A percentile compares a stretch with the other conserved stretches of the same genome.
Evolutionary conservation across 1,284 basidiomycete species (phyloP).

Genomic region (Fistulina hepatica): DNA sequence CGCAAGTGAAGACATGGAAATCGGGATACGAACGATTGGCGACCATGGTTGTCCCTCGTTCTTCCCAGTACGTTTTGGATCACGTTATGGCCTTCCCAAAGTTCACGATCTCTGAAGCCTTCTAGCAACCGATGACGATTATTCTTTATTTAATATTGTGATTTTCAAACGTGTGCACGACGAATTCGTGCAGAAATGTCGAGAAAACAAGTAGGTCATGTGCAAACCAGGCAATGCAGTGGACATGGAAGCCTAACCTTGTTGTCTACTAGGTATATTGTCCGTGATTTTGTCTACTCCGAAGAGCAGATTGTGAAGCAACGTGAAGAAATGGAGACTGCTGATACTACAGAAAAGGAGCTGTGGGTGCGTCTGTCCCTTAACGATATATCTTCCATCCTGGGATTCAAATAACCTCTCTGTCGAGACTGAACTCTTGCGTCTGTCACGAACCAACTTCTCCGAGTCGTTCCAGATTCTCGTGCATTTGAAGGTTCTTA

Average conservation of each 20-base stretch:
- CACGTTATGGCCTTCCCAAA: background rate
- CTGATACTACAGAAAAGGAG: conserved; percentile 88
- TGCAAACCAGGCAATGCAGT: too few species aligned
- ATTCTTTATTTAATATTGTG: conserved; percentile 77
- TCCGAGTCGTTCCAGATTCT: conserved; percentile 94
- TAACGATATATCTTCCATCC: background rate
- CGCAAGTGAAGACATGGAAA: conserved; percentile 81
- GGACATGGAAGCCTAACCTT: conserved; percentile 1
- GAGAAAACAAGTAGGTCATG: conserved; percentile 80
- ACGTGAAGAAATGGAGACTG: conserved; percentile 68
- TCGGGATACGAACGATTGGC: conserved; percentile 82
- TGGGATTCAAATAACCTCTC: conserved; percentile 2
- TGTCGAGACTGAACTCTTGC: conserved; percentile 82
- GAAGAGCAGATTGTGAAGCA: conserved; percentile 80
- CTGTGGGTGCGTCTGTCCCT: conserved; percentile 66
- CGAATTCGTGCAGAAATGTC: conserved; percentile 88
- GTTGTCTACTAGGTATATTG: conserved; percentile 52
- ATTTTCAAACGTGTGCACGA: conserved; percentile 89
- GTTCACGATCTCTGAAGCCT: conserved; percentile 3
- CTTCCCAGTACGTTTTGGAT: conserved; percentile 55
- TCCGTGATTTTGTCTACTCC: conserved; percentile 91
- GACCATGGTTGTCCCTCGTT: conserved; percentile 92
- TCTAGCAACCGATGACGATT: conserved; percentile 82
- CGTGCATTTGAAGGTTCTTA: conserved; percentile 87
- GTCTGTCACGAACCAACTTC: conserved; percentile 90